Evolutionary conservation across 2,329 filamentous ascomycete species (phyloP).

Genomic region (Pseudogymnoascus sp.): DNA sequence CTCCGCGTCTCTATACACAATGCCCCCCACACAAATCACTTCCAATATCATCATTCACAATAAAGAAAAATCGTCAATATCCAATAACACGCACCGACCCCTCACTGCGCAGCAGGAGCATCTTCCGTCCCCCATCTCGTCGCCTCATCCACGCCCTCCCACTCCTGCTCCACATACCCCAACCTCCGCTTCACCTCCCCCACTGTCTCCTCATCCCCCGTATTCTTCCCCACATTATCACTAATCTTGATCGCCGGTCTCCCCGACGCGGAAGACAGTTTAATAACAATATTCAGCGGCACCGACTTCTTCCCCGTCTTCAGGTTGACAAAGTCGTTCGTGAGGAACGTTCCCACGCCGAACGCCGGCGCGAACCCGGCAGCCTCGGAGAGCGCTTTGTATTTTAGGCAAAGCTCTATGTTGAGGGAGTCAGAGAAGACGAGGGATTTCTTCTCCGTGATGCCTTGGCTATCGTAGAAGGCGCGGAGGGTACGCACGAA

Average conservation of each 20-base stretch:
- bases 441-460: constrained; percentile 75
- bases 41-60: not conserved
- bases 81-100: not conserved
- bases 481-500: constrained; percentile 56
- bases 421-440: constrained; percentile 96
- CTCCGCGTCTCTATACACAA: not conserved
- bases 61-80: not conserved
- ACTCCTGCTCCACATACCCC: constrained; percentile 78
- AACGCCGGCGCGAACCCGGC: constrained; percentile 80
- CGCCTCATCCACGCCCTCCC: constrained; percentile 77
- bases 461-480: constrained; percentile 39
- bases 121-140: constrained; percentile 64
- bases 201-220: constrained; percentile 72
- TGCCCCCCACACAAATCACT: not conserved
- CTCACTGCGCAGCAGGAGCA: constrained; percentile 1
- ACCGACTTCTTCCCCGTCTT: constrained; percentile 73
- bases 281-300: constrained; percentile 96
- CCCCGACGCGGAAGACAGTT: constrained; percentile 77
- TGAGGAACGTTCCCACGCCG: constrained; percentile 91
- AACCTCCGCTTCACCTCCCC: constrained; percentile 75
- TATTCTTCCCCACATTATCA: constrained; percentile 84
- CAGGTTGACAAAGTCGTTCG: constrained; percentile 78
- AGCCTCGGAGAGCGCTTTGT: constrained; percentile 74
- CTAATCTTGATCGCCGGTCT: constrained; percentile 86
- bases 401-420: constrained; percentile 82